Base-by-base conservation (phyloP, 2,329 filamentous ascomycete species). In the Gremmenia infestans region DNA sequence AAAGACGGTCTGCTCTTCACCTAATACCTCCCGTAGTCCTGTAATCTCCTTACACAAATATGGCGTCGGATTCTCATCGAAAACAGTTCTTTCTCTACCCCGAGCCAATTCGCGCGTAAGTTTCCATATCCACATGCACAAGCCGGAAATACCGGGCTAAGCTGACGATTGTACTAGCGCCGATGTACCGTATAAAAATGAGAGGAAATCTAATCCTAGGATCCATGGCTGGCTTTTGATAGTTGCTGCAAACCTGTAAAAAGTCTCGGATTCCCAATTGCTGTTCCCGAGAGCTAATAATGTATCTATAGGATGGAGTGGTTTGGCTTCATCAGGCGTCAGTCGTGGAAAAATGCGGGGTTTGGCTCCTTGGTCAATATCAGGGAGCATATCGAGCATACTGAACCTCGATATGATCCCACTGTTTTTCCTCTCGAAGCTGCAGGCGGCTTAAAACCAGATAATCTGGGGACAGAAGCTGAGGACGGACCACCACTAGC, bases 341-440 rank as follows among this genome's bases (percentile, higher is more conserved):
- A 48, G 3, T 51, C 61, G 17, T 63, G 61, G 61, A 50, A 58
- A n/a, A 63, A 63, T 22, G 55, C 58, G 15, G 61, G 61, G 7
- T 63, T 63, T 46, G 56, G 52, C 2, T 47, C 55, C 23, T 53
- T 63, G 8, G 48, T 53, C 15, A 54, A 56, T 22, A 58, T 63
- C 14, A 52, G 58, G 17, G 45, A 40, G 17, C 28, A 61, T 23
- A 54, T 63, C n/a, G 59, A 63, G 52, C 42, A 63, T 19, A 53
- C 47, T 32, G 59, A 61, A 22, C 59, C 61, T 14, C 48, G 59
- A 53, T 63, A 54, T 48, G 61, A 63, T 50, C 61, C 61, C 3
- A 61, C 57, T 1, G 59, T 63, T 8, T 52, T 63, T 39, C 61
- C 61, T 11, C 45, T 47, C 7, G 45, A 19, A 43, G 50, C 32